These are phyloP conservation scores for Ilyonectria destructans DNA, from an alignment of 2,329 filamentous ascomycete species.

Conservation along the genomic window DNA sequence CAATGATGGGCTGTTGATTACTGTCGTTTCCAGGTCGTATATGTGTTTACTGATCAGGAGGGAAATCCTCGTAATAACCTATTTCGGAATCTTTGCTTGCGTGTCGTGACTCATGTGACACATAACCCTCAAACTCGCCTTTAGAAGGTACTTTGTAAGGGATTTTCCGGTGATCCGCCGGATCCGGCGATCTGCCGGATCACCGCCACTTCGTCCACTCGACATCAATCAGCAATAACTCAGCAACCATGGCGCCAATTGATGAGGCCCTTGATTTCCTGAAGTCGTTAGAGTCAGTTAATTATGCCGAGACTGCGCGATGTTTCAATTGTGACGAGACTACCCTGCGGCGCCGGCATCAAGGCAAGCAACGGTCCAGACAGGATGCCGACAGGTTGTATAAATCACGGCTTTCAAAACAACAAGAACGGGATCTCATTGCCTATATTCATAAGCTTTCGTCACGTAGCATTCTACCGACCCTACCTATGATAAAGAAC, in stretches of 20 bases:
- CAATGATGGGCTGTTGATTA: too few relatives aligned
- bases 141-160: too few relatives aligned
- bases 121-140: too few relatives aligned
- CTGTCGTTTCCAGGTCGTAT: too few relatives aligned
- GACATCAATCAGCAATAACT: not conserved
- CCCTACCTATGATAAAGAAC: conserved; percentile 26
- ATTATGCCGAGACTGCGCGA: not conserved
- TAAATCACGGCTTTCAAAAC: conserved; percentile 27
- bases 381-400: conserved; percentile 18
- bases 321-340: not conserved
- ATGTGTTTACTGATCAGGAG: too few relatives aligned
- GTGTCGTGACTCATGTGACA: too few relatives aligned
- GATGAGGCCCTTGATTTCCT: not conserved
- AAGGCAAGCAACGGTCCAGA: not conserved
- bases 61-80: too few relatives aligned
- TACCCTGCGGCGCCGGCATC: not conserved
- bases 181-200: not conserved
- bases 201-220: not conserved
- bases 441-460: conserved; percentile 33
- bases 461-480: conserved; percentile 21
- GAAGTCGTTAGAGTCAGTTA: not conserved
- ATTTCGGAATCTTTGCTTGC: too few relatives aligned
- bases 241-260: not conserved
- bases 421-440: conserved; percentile 31
- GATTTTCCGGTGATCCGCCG: too few relatives aligned